Evolutionary conservation across 2,329 filamentous ascomycete genomes (phyloP).

Genomic region (Metarhizium sp.): DNA sequence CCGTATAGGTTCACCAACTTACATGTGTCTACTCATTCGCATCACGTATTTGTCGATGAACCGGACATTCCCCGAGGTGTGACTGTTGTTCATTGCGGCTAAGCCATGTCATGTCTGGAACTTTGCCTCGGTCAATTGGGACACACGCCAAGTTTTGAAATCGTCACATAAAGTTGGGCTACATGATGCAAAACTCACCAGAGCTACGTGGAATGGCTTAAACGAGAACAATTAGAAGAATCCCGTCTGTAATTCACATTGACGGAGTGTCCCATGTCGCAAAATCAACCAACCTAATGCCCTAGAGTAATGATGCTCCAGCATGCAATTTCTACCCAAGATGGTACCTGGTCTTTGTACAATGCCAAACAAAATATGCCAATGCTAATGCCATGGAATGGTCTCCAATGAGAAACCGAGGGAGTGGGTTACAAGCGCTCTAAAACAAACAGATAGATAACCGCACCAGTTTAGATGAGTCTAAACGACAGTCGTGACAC

Average conservation of each 20-base stretch:
- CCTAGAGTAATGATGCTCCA: not conserved
- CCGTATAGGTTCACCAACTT: not conserved
- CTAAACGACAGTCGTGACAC: not conserved
- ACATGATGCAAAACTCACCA: not conserved
- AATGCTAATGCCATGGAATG: not conserved
- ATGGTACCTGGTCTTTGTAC: not conserved
- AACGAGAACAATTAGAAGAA: not conserved
- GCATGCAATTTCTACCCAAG: not conserved
- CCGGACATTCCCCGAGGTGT: no score
- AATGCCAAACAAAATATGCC: not conserved
- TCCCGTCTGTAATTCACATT: not conserved
- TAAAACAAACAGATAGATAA: not conserved
- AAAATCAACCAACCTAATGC: not conserved
- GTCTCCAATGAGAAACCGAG: not conserved
- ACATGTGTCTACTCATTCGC: not conserved
- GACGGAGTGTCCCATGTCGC: not conserved
- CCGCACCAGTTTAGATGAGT: not conserved
- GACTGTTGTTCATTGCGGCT: no score
- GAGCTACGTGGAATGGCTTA: not conserved
- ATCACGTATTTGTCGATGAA: no score
- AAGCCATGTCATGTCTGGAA: no score
- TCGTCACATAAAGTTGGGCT: not conserved
- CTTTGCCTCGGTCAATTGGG: no score
- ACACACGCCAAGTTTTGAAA: not conserved
- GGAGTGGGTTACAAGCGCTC: not conserved